Conservation (phyloP, 139 green algal genomes). For the Ettlia oleoabundans region DNA sequence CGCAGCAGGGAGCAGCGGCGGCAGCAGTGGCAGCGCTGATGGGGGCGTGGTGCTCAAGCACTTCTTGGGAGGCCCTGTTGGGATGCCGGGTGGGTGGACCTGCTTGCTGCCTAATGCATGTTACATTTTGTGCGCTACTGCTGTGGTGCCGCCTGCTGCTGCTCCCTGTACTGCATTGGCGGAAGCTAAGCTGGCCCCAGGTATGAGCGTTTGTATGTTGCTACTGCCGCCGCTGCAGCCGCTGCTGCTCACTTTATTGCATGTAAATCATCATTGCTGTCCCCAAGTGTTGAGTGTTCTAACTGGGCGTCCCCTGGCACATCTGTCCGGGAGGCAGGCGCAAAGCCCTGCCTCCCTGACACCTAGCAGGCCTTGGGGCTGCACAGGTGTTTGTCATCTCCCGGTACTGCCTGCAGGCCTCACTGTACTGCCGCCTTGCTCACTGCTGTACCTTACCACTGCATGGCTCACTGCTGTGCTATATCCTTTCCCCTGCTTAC, state of each 20-base stretch:
- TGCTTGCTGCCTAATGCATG: not conserved
- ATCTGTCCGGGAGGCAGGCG: too few relatives aligned
- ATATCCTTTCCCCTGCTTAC: not conserved
- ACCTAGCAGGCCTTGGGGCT: too few relatives aligned
- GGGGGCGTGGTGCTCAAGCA: slow-evolving; percentile 22
- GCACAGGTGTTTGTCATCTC: too few relatives aligned
- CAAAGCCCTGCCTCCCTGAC: too few relatives aligned
- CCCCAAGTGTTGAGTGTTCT: too few relatives aligned
- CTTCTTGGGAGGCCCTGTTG: slow-evolving; percentile 56
- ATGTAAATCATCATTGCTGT: too few relatives aligned
- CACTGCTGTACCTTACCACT: not conserved
- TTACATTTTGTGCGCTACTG: not conserved
- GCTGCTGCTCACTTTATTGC: too few relatives aligned
- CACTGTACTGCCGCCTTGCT: too few relatives aligned
- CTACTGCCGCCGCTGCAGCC: too few relatives aligned
- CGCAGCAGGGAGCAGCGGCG: not conserved
- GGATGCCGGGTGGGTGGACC: slow-evolving; percentile 41
- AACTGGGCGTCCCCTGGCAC: too few relatives aligned
- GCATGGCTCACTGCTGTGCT: not conserved
- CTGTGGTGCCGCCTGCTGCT: too few relatives aligned
- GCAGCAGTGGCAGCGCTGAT: not conserved
- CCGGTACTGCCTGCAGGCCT: too few relatives aligned
- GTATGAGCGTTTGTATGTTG: not conserved
- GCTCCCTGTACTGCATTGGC: not conserved
- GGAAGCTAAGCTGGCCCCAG: not conserved